Base-by-base conservation (phyloP, 257 asterid genomes). In the Forsythia viridissima region DNA sequence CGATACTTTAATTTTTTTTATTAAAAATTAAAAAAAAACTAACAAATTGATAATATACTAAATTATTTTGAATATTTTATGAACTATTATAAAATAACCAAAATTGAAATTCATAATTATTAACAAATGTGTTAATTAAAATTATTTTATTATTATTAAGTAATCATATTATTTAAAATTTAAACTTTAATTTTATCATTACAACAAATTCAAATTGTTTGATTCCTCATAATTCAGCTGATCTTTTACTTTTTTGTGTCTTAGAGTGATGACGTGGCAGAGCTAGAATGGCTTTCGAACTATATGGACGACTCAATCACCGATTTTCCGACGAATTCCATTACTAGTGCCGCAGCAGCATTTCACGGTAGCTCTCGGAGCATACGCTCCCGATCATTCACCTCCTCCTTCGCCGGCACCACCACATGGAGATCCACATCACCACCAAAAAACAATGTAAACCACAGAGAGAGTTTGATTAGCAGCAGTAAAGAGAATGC, bases 221-320 rank as follows among this genome's bases (percentile, higher is more conserved):
- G 24, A 24, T 24, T 24, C 24, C 24, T 24, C 24, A 24, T 24
- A 24, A 24, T 24, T 24, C 24, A 9, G 10, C 52, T 69, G 8
- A 59, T 12, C 70, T 51, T 72, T 46, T 1, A 24, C 13, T 13
- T 48, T 48, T 3, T 18, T 21, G 34, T 71, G 80, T 61, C 13
- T 24, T 52, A 85, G 97, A 82, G 84, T 5, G 97, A 90, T 43
- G 93, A 90, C 2, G 90, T 85, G 74, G 94, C 92, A 18, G 92
- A 92, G 89, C 87, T 92, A 15, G 97, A 90, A 82, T 92, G 97
- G 97, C 81, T 92, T 4, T 90, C 96, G 11, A 92, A 73, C 83
- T 92, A 90, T 61, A 90, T 90, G 81, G 94, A 92, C 67, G 93
- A 92, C 74, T 87, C 96, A 1, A 85, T 84, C 85, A 51, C 82